phyloP scores from a whole-genome alignment of 2,329 filamentous ascomycete genomes.

The Penicillium vulpinum region DNA sequence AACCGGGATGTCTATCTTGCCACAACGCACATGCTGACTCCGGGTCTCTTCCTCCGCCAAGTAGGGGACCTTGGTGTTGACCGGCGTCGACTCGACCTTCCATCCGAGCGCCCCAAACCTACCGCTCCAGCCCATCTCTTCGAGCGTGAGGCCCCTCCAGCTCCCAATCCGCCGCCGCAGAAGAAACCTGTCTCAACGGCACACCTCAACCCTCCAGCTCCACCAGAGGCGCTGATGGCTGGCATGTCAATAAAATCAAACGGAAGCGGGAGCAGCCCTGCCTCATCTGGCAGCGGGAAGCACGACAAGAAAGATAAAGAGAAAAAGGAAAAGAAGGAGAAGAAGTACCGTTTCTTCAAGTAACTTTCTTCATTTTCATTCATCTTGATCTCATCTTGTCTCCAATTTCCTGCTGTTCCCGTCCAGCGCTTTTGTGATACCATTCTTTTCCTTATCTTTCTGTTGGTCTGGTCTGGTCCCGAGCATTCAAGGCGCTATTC shows the following conservation, averaged over 20 bases:
- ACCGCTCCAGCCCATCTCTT: constrained; percentile 84
- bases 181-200: constrained; percentile 23
- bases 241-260: constrained; percentile 39
- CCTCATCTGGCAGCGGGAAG: constrained; percentile 23
- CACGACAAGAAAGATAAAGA: constrained; percentile 47
- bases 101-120: constrained; percentile 75
- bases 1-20: constrained; percentile 83
- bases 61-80: constrained; percentile 75
- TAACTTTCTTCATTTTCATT: constrained; percentile 13
- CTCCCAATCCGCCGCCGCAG: constrained; percentile 44
- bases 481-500: constrained; percentile 20
- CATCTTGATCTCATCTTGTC: background rate
- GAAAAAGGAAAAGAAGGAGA: constrained; percentile 56
- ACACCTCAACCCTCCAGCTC: constrained; percentile 28
- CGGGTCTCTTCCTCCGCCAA: constrained; percentile 78
- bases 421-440: constrained; percentile 38
- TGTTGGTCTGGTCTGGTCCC: constrained; percentile 12
- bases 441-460: constrained; percentile 27
- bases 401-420: constrained; percentile 10
- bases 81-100: constrained; percentile 74
- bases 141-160: constrained; percentile 64
- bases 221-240: constrained; percentile 37
- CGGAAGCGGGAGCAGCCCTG: constrained; percentile 27
- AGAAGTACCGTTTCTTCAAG: constrained; percentile 59
- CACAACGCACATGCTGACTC: constrained; percentile 90